Conservation (phyloP, 2,329 filamentous ascomycete genomes). For the Huntiella decipiens region DNA sequence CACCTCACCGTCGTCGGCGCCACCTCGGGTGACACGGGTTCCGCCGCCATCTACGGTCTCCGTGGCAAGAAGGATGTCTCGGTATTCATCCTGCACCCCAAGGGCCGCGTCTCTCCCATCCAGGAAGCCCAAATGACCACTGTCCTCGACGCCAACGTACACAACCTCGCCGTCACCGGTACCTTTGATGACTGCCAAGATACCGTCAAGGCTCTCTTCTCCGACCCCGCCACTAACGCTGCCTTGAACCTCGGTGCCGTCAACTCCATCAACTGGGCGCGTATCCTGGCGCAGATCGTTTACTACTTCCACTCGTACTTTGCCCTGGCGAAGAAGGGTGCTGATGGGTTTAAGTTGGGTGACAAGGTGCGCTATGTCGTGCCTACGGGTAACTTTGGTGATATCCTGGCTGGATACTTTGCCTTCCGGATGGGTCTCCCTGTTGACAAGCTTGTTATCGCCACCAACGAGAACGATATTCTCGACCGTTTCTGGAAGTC, state of each 20-base stretch:
- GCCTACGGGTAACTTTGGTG: constrained; percentile 91
- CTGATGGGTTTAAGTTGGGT: constrained; percentile 39
- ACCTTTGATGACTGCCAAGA: constrained; percentile 97
- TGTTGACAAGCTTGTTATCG: constrained; percentile 70
- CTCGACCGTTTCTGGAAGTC: constrained; percentile 88
- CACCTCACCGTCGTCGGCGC: constrained; percentile 75
- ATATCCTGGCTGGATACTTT: constrained; percentile 87
- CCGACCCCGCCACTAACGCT: constrained; percentile 65
- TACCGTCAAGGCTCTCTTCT: constrained; percentile 84
- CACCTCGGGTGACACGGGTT: constrained; percentile 78
- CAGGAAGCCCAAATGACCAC: constrained; percentile 98
- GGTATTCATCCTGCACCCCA: constrained; percentile 84
- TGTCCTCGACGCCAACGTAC: constrained; percentile 72
- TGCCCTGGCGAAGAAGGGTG: constrained; percentile 40
- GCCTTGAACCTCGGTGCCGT: constrained; percentile 75
- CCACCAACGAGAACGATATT: constrained; percentile 96
- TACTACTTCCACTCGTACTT: constrained; percentile 98
- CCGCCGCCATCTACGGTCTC: constrained; percentile 87
- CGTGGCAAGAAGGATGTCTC: constrained; percentile 93
- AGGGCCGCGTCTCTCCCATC: constrained; percentile 75
- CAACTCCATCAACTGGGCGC: constrained; percentile 91
- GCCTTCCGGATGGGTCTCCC: constrained; percentile 80
- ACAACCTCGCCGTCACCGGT: constrained; percentile 75
- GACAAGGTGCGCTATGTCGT: constrained; percentile 70
- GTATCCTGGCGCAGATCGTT: constrained; percentile 88